Evolutionary conservation across 202 grass and related monocot species (phyloP).

Genomic region (Brachypodium distachyon): DNA sequence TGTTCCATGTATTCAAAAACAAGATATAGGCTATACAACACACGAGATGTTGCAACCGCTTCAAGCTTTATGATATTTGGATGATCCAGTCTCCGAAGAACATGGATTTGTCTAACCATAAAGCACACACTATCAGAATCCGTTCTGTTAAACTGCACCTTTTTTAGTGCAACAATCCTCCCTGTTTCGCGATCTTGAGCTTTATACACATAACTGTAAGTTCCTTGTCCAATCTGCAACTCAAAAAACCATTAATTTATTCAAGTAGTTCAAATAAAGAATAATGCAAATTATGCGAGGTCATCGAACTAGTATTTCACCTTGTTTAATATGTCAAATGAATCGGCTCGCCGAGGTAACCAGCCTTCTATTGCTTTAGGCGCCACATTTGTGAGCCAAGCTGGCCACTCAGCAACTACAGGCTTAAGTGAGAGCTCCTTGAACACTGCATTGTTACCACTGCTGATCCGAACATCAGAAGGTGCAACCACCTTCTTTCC

Average conservation of each 20-base stretch:
- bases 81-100: slow-evolving; percentile 72
- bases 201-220: slow-evolving; percentile 85
- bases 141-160: slow-evolving; percentile 81
- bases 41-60: slow-evolving; percentile 61
- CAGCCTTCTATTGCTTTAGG: slow-evolving; percentile 78
- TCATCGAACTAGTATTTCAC: slow-evolving; percentile 29
- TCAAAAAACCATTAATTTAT: slow-evolving; percentile 2
- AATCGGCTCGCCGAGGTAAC: slow-evolving; percentile 59
- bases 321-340: slow-evolving; percentile 90
- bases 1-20: slow-evolving; percentile 95
- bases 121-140: slow-evolving; percentile 90
- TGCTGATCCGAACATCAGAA: slow-evolving; percentile 35
- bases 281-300: background rate
- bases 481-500: slow-evolving; percentile 14
- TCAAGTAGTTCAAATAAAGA: background rate
- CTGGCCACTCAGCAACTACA: slow-evolving; percentile 64
- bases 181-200: slow-evolving; percentile 63
- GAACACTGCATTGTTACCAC: slow-evolving; percentile 21
- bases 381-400: slow-evolving; percentile 73
- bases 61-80: slow-evolving; percentile 93
- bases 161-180: slow-evolving; percentile 79
- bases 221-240: slow-evolving; percentile 93
- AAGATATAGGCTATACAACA: slow-evolving; percentile 72
- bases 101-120: slow-evolving; percentile 82
- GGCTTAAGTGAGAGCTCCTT: too few species aligned